Percentiles rank a stretch among this genome's conserved stretches.
Conservation (phyloP, 2,329 filamentous ascomycete genomes). For the Sclerotinia spermophila region DNA sequence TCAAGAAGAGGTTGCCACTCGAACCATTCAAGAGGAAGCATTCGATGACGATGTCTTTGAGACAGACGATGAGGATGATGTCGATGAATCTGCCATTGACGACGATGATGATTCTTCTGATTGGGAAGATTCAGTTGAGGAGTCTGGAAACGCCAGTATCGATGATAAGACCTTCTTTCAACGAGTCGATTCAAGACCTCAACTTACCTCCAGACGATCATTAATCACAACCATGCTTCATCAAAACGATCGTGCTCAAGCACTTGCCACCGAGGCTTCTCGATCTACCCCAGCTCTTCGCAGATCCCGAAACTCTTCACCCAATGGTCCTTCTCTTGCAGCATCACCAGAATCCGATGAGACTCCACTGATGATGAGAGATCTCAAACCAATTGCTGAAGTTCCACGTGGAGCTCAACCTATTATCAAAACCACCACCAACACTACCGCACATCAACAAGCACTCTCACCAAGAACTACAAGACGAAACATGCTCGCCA, state of each 20-base stretch:
- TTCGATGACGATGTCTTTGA: conserved; percentile 55
- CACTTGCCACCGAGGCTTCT: conserved; percentile 60
- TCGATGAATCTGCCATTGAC: conserved; percentile 80
- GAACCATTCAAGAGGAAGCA: conserved; percentile 57
- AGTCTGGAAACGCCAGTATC: conserved; percentile 78
- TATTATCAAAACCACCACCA: conserved; percentile 70
- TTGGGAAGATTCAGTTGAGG: conserved; percentile 66
- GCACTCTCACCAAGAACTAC: conserved; percentile 89
- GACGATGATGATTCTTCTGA: conserved; percentile 59
- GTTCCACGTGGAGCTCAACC: conserved; percentile 64
- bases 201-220: conserved; percentile 80
- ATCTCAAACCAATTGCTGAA: conserved; percentile 39
- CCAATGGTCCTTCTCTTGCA: conserved; percentile 62
- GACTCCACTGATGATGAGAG: conserved; percentile 54
- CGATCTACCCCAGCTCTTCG: conserved; percentile 51
- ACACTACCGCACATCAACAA: conserved; percentile 56
- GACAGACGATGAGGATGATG: conserved; percentile 62
- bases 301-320: conserved; percentile 63
- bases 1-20: conserved; percentile 68
- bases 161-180: conserved; percentile 81
- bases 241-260: conserved; percentile 68
- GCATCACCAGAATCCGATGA: conserved; percentile 43
- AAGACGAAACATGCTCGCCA: conserved; percentile 90
- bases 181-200: conserved; percentile 82
- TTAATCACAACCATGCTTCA: conserved; percentile 87